These are phyloP conservation scores for Stereocaulon alpinum DNA, from an alignment of 495 filamentous ascomycete genomes.

Conservation along the genomic window DNA sequence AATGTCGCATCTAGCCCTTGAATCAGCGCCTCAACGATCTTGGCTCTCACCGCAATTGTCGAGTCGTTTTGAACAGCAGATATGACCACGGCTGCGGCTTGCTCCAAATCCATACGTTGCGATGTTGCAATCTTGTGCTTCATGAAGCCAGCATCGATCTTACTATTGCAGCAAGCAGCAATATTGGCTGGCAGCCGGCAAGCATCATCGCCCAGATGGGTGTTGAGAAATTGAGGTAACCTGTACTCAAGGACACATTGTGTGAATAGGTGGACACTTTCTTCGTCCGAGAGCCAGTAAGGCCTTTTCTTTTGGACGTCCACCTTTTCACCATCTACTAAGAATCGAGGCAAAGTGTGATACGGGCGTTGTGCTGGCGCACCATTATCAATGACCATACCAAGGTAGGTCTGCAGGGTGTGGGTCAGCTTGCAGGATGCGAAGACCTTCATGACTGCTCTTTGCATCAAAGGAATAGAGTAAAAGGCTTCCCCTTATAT, in stretches of 20 bases:
- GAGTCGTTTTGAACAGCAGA: slow-evolving; percentile 6
- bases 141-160: slow-evolving; percentile 1
- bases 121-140: neutral
- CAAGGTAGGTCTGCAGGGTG: slow-evolving; percentile 5
- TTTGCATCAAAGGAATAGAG: too few species aligned
- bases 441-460: slow-evolving; percentile 3
- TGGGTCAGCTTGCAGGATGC: neutral
- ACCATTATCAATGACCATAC: neutral
- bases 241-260: neutral
- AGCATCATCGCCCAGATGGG: neutral
- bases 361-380: neutral
- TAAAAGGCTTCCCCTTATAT: too few species aligned
- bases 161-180: neutral
- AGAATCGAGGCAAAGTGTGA: neutral
- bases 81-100: slow-evolving; percentile 9
- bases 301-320: neutral
- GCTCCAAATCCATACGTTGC: slow-evolving; percentile 5
- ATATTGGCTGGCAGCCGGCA: neutral
- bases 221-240: neutral
- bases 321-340: neutral
- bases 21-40: neutral
- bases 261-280: neutral
- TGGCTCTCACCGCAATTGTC: neutral
- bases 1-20: neutral
- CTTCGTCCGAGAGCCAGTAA: neutral